Evolutionary conservation across 1,284 basidiomycete genomes (phyloP).

Genomic region (Heterobasidion annosum): DNA sequence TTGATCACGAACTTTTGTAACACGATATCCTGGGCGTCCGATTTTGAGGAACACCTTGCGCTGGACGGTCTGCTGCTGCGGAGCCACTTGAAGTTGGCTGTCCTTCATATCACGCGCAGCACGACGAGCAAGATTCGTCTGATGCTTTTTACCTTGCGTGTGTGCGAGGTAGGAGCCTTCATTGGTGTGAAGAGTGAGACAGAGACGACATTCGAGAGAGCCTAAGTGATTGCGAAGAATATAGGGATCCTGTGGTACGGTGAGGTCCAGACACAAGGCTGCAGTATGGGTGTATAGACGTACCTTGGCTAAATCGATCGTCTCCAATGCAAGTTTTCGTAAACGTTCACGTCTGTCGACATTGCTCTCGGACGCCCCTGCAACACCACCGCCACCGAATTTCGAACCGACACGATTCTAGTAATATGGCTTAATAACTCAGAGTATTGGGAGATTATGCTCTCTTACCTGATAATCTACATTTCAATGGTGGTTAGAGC

Average conservation of each 20-base stretch:
- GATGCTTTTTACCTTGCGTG: constrained; percentile 99
- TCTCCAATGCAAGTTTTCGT: constrained; percentile 91
- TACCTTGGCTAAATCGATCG: constrained; percentile 92
- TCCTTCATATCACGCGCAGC: constrained; percentile 96
- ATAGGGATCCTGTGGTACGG: constrained; percentile 77
- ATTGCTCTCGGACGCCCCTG: constrained; percentile 88
- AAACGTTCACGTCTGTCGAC: constrained; percentile 93
- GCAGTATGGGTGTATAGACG: constrained; percentile 9
- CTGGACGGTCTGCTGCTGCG: constrained; percentile 66
- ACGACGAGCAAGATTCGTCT: constrained; percentile 94
- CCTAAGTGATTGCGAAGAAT: constrained; percentile 97
- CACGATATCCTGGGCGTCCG: constrained; percentile 89
- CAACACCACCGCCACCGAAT: constrained; percentile 92
- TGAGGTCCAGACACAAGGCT: background rate
- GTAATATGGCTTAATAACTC: constrained; percentile 2
- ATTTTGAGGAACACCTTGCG: constrained; percentile 97
- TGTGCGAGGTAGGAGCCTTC: constrained; percentile 99
- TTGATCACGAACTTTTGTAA: constrained; percentile 80
- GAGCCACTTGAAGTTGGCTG: constrained; percentile 77
- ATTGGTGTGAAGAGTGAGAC: constrained; percentile 96
- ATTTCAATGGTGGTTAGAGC: background rate
- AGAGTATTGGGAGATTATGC: background rate
- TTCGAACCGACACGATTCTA: constrained; percentile 94
- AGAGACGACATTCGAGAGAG: constrained; percentile 96
- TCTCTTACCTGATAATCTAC: constrained; percentile 36